These are phyloP conservation scores for Daedaleopsis sinensis DNA, from an alignment of 768 basidiomycete species.

Conservation along the genomic window DNA sequence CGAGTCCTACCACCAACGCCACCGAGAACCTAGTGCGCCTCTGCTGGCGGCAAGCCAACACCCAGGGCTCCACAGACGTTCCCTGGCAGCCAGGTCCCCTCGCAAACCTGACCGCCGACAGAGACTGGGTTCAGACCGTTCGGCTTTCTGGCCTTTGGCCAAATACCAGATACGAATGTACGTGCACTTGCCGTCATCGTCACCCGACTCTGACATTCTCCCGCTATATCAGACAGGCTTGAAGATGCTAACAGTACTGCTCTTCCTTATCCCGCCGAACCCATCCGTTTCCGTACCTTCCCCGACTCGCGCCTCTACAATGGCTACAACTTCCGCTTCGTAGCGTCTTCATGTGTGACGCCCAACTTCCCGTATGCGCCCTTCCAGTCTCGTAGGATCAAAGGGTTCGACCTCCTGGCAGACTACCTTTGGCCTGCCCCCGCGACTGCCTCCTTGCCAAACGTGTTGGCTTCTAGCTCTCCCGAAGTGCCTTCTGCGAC, in stretches of 20 bases:
- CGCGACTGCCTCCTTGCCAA: neutral
- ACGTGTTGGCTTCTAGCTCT: neutral
- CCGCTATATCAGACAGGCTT: conserved; percentile 42
- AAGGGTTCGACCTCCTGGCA: conserved; percentile 66
- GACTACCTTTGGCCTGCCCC: conserved; percentile 47
- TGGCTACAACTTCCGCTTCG: conserved; percentile 65
- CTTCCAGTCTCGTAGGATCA: conserved; percentile 52
- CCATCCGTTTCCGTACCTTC: conserved; percentile 71
- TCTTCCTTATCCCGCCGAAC: conserved; percentile 51
- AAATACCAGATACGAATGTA: conserved; percentile 70
- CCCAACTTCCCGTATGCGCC: conserved; percentile 78
- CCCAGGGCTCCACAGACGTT: conserved; percentile 2
- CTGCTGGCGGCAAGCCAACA: conserved; percentile 48
- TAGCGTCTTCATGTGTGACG: conserved; percentile 66
- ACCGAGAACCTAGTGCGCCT: conserved; percentile 38
- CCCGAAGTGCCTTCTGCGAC: neutral
- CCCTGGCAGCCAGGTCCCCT: conserved; percentile 60
- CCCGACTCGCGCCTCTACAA: conserved; percentile 64
- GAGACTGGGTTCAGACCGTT: conserved; percentile 64
- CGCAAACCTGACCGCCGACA: conserved; percentile 43
- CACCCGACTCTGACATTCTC: neutral
- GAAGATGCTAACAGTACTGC: conserved; percentile 43
- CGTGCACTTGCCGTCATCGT: conserved; percentile 28
- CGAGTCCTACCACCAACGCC: conserved; percentile 47
- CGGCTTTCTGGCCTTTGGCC: conserved; percentile 67